phyloP scores from a whole-genome alignment of 2,329 filamentous ascomycete genomes.

The Neofusicoccum laricinum region DNA sequence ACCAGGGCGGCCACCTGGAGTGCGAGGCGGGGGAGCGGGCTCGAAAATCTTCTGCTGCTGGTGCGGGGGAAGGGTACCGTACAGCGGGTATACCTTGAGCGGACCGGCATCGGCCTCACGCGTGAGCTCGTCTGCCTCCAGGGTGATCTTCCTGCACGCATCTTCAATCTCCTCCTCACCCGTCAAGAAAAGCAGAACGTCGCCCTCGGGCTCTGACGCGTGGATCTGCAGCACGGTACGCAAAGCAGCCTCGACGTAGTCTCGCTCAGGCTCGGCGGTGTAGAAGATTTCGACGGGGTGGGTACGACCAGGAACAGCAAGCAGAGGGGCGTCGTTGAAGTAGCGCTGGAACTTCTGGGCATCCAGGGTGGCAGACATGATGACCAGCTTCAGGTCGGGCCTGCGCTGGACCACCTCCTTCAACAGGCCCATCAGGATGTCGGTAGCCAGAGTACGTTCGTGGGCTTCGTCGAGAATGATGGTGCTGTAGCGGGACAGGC shows the following conservation, averaged over 20 bases:
- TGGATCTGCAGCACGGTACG: slow-evolving; percentile 96
- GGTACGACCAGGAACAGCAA: slow-evolving; percentile 92
- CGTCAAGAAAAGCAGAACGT: slow-evolving; percentile 91
- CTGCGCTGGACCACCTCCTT: slow-evolving; percentile 89
- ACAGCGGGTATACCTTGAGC: slow-evolving; percentile 85
- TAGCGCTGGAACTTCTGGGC: slow-evolving; percentile 98
- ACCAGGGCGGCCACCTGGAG: slow-evolving; percentile 77
- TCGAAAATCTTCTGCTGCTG: slow-evolving; percentile 97
- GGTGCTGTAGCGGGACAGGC: slow-evolving; percentile 84
- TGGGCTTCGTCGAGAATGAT: slow-evolving; percentile 99
- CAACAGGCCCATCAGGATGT: slow-evolving; percentile 88
- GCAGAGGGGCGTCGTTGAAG: slow-evolving; percentile 88
- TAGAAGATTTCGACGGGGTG: slow-evolving; percentile 98
- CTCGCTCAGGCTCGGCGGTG: slow-evolving; percentile 90
- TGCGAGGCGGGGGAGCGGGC: slow-evolving; percentile 71
- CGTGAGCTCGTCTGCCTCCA: slow-evolving; percentile 89
- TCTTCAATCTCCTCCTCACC: slow-evolving; percentile 99
- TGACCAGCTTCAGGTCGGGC: slow-evolving; percentile 88
- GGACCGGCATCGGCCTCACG: slow-evolving; percentile 90
- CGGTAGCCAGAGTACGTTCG: slow-evolving; percentile 93
- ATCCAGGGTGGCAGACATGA: slow-evolving; percentile 94
- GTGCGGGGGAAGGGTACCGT: slow-evolving; percentile 85
- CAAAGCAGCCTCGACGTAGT: slow-evolving; percentile 94
- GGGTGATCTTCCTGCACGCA: slow-evolving; percentile 82
- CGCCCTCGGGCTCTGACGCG: slow-evolving; percentile 85